A percentile compares a stretch with the other conserved stretches of the same genome.
Evolutionary conservation across 331 rosid species (phyloP).

Genomic region (Stylosanthes scabra): DNA sequence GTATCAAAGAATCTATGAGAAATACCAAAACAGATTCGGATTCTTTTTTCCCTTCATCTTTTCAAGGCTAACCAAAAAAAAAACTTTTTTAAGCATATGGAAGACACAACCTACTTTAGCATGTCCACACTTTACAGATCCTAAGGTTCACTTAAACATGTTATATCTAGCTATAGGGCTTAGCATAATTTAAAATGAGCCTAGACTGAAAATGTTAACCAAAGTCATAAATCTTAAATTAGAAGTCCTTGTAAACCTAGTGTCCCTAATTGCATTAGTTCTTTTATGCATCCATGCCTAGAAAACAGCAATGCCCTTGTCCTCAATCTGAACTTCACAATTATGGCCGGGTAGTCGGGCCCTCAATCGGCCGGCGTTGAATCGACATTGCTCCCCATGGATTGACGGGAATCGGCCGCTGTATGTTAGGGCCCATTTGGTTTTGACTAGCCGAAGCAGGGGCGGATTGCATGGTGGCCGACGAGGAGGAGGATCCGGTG

Average conservation of each 20-base stretch:
- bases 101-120: slow-evolving; percentile 41
- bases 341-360: slow-evolving; percentile 39
- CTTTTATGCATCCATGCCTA: slow-evolving; percentile 33
- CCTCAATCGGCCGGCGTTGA: slow-evolving; percentile 41
- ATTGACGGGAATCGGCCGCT: slow-evolving; percentile 53
- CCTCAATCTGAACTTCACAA: slow-evolving; percentile 4
- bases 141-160: slow-evolving; percentile 45
- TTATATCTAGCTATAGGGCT: slow-evolving; percentile 17
- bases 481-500: slow-evolving; percentile 43
- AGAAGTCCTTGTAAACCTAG: slow-evolving; percentile 32
- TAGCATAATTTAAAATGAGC: slow-evolving; percentile 34
- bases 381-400: slow-evolving; percentile 68
- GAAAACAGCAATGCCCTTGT: neutral
- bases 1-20: slow-evolving; percentile 36
- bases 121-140: slow-evolving; percentile 48
- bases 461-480: slow-evolving; percentile 33
- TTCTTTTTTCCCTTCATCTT: slow-evolving; percentile 38
- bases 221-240: slow-evolving; percentile 23
- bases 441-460: slow-evolving; percentile 29
- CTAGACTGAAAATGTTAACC: slow-evolving; percentile 25
- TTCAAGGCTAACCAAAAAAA: slow-evolving; percentile 41
- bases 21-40: slow-evolving; percentile 36
- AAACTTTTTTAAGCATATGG: slow-evolving; percentile 35
- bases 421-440: slow-evolving; percentile 34
- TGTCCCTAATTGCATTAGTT: slow-evolving; percentile 12